Base-by-base conservation (phyloP, 2,329 filamentous ascomycete species). In the Monilinia fructicola region DNA sequence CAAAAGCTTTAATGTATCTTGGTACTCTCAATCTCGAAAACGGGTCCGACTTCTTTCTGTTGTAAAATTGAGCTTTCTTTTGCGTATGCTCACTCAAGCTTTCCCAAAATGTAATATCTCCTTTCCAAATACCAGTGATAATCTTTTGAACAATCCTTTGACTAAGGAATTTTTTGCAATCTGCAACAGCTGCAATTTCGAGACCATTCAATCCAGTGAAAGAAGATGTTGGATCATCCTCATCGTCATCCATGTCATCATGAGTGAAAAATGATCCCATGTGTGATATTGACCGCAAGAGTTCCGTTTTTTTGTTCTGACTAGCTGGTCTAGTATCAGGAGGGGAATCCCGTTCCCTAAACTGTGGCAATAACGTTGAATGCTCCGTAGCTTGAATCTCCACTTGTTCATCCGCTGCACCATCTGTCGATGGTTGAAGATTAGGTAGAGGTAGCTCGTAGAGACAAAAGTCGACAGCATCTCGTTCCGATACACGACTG, bases 81-180 rank as follows among this genome's bases (percentile, higher is more conserved):
- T 83, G 85, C 0, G 91, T 87, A 73, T 90, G 81, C 11, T 91
- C 84, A 11, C 86, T 89, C n/a, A 96, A 80, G 7, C 83, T 86
- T 68, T 93, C 89, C 92, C 92, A 96, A 76, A 96, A 95, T 48
- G 93, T 85, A 68, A 96, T 92, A 71, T 93, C 89, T 55, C 92
- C 92, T 69, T 88, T 87, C 92, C 92, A 96, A 64, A 96, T 91
- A 59, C 90, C 90, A 55, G 90, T 89, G 69, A 96, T 86, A 71
- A 96, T 90, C 73, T 90, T 90, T 75, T 96, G 92, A 14, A 96
- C 90, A 3, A 91, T 85, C 68, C 85, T 84, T 76, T 96, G 92
- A 74, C 89, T 89, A 46, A 96, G 83, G 72, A 96, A 96, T 55
- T 90, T 90, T 79, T 96, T 96, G 40, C 91, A 91, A 67, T 91